Conservation (phyloP, 2,329 filamentous ascomycete species). For the Exserohilum rostratum region DNA sequence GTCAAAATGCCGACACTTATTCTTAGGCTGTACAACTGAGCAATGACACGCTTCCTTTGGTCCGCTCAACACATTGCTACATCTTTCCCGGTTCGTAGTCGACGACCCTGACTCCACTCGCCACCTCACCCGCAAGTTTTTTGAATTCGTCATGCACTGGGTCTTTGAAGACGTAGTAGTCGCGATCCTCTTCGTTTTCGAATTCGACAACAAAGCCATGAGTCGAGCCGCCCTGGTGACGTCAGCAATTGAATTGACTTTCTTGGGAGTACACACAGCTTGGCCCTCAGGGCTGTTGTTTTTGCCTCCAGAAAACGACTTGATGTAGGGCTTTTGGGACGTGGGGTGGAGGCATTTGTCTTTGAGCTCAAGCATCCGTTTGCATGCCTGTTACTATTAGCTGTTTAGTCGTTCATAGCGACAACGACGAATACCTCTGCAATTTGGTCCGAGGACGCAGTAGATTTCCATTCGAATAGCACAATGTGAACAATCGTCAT, state of each 20-base stretch:
- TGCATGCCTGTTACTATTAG: constrained; percentile 56
- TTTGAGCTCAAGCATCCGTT: constrained; percentile 62
- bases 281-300: constrained; percentile 68
- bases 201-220: constrained; percentile 76
- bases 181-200: constrained; percentile 65
- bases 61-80: constrained; percentile 27
- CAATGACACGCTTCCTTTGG: background rate
- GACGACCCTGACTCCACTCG: constrained; percentile 63
- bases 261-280: constrained; percentile 43
- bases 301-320: constrained; percentile 62
- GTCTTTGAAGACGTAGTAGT: constrained; percentile 72
- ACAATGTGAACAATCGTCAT: constrained; percentile 74
- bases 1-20: background rate
- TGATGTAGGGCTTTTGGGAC: constrained; percentile 66
- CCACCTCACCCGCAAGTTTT: constrained; percentile 54
- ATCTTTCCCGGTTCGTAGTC: constrained; percentile 65
- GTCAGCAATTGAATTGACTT: background rate
- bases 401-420: background rate
- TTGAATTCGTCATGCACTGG: constrained; percentile 67
- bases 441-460: constrained; percentile 56
- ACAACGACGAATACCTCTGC: constrained; percentile 56
- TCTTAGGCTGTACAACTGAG: background rate
- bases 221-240: constrained; percentile 62
- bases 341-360: constrained; percentile 65
- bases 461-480: constrained; percentile 68